A percentile compares a stretch with the other conserved stretches of the same genome.
phyloP scores from a whole-genome alignment of 805 yeast species.

The Maudiozyma turicensis region DNA sequence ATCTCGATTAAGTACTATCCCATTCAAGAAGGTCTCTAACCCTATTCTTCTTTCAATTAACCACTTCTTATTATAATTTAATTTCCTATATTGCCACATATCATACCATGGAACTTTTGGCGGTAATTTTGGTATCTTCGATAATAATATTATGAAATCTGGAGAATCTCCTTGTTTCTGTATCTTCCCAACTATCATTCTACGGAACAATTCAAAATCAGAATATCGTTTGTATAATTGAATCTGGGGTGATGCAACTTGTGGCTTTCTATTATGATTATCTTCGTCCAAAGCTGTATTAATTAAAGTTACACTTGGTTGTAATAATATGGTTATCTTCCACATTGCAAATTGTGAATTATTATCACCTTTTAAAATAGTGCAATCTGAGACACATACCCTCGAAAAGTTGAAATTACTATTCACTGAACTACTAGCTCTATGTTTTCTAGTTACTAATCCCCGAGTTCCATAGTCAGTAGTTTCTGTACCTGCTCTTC shows the following conservation, averaged over 20 bases:
- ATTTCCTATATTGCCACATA: conserved; percentile 21
- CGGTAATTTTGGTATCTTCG: conserved; percentile 40
- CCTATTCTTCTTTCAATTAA: conserved; percentile 46
- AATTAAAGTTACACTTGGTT: conserved; percentile 2
- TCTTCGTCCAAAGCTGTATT: background rate
- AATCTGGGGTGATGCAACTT: conserved; percentile 23
- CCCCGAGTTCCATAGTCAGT: too few relatives aligned
- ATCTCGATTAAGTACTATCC: conserved; percentile 36
- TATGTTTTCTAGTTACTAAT: background rate
- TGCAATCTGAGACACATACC: conserved; percentile 21
- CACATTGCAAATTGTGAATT: conserved; percentile 23
- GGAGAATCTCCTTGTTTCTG: conserved; percentile 19
- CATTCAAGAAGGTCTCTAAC: conserved; percentile 49
- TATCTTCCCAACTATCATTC: conserved; percentile 22
- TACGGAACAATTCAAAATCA: conserved; percentile 47
- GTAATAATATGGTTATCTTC: conserved; percentile 19
- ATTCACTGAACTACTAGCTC: conserved; percentile 7
- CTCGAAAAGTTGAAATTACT: conserved; percentile 7
- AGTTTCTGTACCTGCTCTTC: background rate
- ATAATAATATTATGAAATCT: conserved; percentile 1
- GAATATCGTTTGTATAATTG: conserved; percentile 50
- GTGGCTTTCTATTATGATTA: background rate
- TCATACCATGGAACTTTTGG: conserved; percentile 36
- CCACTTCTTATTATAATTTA: conserved; percentile 36
- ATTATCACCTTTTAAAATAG: conserved; percentile 20